Conservation (phyloP, 225 moss, liverwort and hornwort species). For the Pseudoscleropodium purum region DNA sequence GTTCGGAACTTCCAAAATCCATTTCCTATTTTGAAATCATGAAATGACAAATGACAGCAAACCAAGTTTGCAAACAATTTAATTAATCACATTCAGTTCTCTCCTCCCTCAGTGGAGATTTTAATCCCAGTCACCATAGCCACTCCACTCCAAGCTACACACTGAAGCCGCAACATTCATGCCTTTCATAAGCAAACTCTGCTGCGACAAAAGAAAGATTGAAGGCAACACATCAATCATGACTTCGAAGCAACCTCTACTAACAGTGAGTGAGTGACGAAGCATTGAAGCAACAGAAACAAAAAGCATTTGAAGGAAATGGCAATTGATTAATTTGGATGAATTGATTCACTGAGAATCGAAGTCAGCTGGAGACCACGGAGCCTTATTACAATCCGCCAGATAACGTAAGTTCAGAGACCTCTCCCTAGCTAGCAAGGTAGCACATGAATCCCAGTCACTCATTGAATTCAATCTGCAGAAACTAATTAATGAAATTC, state of each 20-base stretch:
- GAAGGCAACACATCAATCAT: background rate
- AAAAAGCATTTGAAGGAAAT: too few relatives aligned
- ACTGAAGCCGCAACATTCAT: background rate
- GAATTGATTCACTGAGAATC: background rate
- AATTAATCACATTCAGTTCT: background rate
- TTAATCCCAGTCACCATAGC: background rate
- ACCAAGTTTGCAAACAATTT: background rate
- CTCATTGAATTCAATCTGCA: background rate
- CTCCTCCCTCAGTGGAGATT: background rate
- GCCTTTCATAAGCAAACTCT: background rate
- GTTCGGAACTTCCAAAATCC: background rate
- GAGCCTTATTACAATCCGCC: background rate
- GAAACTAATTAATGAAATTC: background rate
- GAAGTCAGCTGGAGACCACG: background rate
- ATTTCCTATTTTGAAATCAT: background rate
- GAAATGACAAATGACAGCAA: background rate
- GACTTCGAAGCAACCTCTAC: background rate
- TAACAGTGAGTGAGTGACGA: too few relatives aligned
- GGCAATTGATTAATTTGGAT: background rate
- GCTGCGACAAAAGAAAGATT: too few relatives aligned
- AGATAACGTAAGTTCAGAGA: background rate
- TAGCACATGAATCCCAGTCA: background rate
- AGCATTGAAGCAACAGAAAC: background rate
- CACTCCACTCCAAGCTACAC: background rate
- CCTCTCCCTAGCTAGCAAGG: too few relatives aligned